These are phyloP conservation scores for Lachancea dasiensis DNA, from an alignment of 805 yeast genomes.

Conservation along the genomic window DNA sequence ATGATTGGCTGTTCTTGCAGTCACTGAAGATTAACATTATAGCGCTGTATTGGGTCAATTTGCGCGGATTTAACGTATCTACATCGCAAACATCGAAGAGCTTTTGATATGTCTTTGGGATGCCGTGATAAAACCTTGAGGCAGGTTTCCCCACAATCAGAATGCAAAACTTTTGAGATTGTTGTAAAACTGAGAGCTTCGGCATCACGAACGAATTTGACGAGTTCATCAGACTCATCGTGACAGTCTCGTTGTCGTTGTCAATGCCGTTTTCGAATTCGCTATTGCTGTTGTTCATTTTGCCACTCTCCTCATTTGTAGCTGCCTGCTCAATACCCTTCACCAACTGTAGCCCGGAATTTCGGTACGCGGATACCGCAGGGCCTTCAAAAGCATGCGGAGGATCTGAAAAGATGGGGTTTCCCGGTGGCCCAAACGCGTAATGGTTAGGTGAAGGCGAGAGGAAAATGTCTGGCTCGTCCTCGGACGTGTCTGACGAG, in stretches of 20 bases:
- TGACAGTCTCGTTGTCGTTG: conserved; percentile 21
- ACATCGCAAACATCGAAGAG: conserved; percentile 22
- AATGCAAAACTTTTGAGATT: conserved; percentile 19
- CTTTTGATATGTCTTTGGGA: conserved; percentile 22
- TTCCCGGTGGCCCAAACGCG: conserved; percentile 1
- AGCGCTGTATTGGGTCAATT: conserved; percentile 15
- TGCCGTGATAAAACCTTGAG: conserved; percentile 19
- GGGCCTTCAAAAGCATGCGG: conserved; percentile 4
- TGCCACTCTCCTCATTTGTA: no score
- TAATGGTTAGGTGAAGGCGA: conserved; percentile 13
- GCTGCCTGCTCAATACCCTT: neutral
- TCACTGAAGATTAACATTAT: conserved; percentile 24
- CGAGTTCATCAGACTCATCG: conserved; percentile 24
- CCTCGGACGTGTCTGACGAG: conserved; percentile 31
- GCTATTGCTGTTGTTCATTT: neutral
- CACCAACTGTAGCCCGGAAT: neutral
- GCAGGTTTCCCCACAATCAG: conserved; percentile 27
- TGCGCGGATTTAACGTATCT: conserved; percentile 15
- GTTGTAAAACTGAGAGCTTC: conserved; percentile 22
- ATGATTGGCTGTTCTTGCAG: conserved; percentile 18
- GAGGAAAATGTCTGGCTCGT: conserved; percentile 18
- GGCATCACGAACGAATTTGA: conserved; percentile 33
- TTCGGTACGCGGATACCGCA: conserved; percentile 1
- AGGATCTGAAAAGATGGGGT: conserved; percentile 3
- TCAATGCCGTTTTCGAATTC: conserved; percentile 9